Evolutionary conservation across 2,329 filamentous ascomycete species (phyloP), one percentile per base, ranked within the genome.

Genomic region (Penicillium brasilianum): DNA sequence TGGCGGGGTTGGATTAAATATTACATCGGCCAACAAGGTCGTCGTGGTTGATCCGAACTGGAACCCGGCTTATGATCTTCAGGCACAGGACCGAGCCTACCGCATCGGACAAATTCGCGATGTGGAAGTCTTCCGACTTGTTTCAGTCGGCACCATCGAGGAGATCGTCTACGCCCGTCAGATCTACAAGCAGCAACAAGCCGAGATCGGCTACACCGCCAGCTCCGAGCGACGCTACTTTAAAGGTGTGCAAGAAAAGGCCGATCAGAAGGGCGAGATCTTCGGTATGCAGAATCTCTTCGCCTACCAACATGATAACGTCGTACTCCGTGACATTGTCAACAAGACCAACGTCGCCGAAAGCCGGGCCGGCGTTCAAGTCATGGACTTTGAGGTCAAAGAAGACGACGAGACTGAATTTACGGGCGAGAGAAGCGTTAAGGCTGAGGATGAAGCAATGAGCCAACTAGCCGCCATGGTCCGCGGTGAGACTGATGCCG

Each of bases 331-430:
- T n/a, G 92, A 97, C 58, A 98, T 99, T 68, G 92, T 99, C 69
- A 97, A 98, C 81, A 97, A 97, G 77, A 98, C 95, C 30, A 99
- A 99, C 71, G 88, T 99, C 55, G 95, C 95, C 4, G 95, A 99
- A 79, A 92, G 92, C 44, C 91, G 89, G 72, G 92, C 90, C 0
- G 94, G 93, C 0, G 90, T 98, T 10, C 85, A 87, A 30, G 87
- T 97, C 32, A 83, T 89, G n/a, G 89, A 91, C 57, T 84, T 97
- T 18, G 87, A 96, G 61, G 82, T 91, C 69, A 85, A 89, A 16
- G 82, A 87, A 63, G 84, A 84, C 0, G 81, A 81, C 6, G 82
- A 81, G 8, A 81, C 85, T 48, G 84, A 87, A 14, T 83, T 85
- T 2, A 82, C 85, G 18, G 74, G 74, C 55, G 70, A 73, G 7